phyloP scores from a whole-genome alignment of 1,284 basidiomycete species.

The Tetrapyrgos nigripes region DNA sequence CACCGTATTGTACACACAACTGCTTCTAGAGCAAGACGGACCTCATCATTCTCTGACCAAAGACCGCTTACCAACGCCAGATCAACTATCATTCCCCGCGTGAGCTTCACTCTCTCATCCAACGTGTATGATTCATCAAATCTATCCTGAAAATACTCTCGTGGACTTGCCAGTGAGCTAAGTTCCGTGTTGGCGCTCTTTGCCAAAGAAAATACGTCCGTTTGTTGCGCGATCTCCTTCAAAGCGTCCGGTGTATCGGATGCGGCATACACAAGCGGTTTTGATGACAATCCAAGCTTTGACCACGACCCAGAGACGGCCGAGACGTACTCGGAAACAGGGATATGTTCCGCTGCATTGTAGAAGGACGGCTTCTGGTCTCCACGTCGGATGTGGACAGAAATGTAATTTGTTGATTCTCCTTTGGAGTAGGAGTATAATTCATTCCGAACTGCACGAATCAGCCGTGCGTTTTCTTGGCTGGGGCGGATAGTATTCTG shows the following conservation, averaged over 20 bases:
- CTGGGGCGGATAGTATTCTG: slow-evolving; percentile 60
- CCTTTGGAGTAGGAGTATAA: slow-evolving; percentile 32
- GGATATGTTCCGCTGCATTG: slow-evolving; percentile 49
- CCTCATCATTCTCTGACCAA: slow-evolving; percentile 46
- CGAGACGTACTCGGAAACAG: slow-evolving; percentile 52
- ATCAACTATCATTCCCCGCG: slow-evolving; percentile 70
- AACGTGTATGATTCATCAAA: slow-evolving; percentile 48
- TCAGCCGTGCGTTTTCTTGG: slow-evolving; percentile 49
- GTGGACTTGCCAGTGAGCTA: slow-evolving; percentile 54
- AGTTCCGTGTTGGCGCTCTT: slow-evolving; percentile 48
- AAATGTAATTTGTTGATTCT: slow-evolving; percentile 47
- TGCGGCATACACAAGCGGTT: slow-evolving; percentile 57
- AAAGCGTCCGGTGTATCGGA: slow-evolving; percentile 60
- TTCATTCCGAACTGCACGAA: slow-evolving; percentile 56
- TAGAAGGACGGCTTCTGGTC: slow-evolving; percentile 60
- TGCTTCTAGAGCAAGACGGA: slow-evolving; percentile 48
- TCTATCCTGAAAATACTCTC: slow-evolving; percentile 59
- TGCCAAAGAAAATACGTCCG: slow-evolving; percentile 51
- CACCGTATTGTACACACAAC: slow-evolving; percentile 64
- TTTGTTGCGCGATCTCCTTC: slow-evolving; percentile 47
- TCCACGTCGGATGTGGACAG: slow-evolving; percentile 66
- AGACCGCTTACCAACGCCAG: slow-evolving; percentile 65
- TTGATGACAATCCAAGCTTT: slow-evolving; percentile 40
- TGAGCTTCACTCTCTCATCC: slow-evolving; percentile 51
- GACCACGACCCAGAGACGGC: slow-evolving; percentile 50